Percentiles rank a stretch among this genome's conserved stretches.
These are phyloP conservation scores for Daedaleopsis sinensis DNA, from an alignment of 768 basidiomycete species.

Conservation along the genomic window DNA sequence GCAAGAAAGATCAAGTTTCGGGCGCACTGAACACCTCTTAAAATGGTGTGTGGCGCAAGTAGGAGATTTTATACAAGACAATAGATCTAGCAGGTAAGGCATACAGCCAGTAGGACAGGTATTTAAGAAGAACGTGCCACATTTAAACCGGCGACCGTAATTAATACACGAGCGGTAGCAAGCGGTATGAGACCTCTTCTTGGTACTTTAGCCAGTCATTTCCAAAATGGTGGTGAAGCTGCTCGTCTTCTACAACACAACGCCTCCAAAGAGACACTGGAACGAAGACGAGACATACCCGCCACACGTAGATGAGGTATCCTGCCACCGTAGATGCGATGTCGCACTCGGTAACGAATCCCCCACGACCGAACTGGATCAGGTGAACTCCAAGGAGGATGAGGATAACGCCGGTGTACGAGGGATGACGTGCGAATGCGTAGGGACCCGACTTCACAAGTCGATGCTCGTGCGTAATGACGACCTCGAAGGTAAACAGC, in stretches of 20 bases:
- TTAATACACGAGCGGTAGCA: conserved; percentile 26
- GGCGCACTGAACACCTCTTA: too few species aligned
- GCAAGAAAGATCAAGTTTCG: too few species aligned
- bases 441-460: conserved; percentile 41
- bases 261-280: conserved; percentile 16
- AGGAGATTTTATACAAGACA: too few species aligned
- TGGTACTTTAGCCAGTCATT: conserved; percentile 27
- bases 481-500: conserved; percentile 40
- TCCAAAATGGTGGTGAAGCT: conserved; percentile 24
- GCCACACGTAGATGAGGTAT: background rate
- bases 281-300: background rate
- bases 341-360: conserved; percentile 3
- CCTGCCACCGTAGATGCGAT: background rate
- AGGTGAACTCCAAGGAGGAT: conserved; percentile 18
- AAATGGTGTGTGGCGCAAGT: too few species aligned
- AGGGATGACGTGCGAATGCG: conserved; percentile 38
- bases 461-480: conserved; percentile 32
- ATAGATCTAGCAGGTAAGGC: too few species aligned
- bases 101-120: too few species aligned
- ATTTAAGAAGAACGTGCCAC: background rate
- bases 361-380: conserved; percentile 1
- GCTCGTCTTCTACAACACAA: conserved; percentile 25
- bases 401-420: conserved; percentile 30
- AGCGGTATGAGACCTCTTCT: conserved; percentile 18
- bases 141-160: background rate